Percentiles rank a stretch among this genome's conserved stretches.
Conservation (phyloP, 2,329 filamentous ascomycete species). For the Colletotrichum orchidophilum region DNA sequence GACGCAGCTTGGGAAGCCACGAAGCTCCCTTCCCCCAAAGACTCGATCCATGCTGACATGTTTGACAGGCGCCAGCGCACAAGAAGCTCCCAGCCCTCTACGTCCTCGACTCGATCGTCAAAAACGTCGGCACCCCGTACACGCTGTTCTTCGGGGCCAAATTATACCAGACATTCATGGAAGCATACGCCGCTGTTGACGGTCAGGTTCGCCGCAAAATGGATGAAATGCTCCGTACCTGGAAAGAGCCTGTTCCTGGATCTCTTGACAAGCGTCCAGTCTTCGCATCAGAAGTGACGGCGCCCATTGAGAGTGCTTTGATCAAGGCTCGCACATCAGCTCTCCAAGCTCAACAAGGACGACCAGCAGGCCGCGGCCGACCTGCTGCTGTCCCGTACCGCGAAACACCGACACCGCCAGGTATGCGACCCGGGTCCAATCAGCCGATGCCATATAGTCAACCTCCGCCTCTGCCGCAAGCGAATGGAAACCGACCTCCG, state of each 20-base stretch:
- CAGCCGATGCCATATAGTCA: conserved; percentile 44
- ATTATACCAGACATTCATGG: conserved; percentile 95
- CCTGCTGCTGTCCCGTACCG: conserved; percentile 65
- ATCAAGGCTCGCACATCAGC: conserved; percentile 76
- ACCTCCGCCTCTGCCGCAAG: conserved; percentile 48
- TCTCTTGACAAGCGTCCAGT: conserved; percentile 93
- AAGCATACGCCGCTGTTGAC: conserved; percentile 91
- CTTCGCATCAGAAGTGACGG: conserved; percentile 86
- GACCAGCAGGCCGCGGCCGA: conserved; percentile 20
- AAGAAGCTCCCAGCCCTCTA: conserved; percentile 97
- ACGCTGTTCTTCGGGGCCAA: conserved; percentile 93
- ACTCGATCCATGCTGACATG: conserved; percentile 47
- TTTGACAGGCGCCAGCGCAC: conserved; percentile 77
- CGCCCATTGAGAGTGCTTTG: conserved; percentile 92
- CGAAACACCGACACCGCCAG: conserved; percentile 79
- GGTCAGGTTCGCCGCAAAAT: conserved; percentile 84
- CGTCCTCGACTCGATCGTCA: conserved; percentile 96
- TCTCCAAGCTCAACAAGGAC: conserved; percentile 62
- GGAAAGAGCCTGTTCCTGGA: conserved; percentile 96
- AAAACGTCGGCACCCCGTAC: conserved; percentile 98
- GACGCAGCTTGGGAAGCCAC: neutral
- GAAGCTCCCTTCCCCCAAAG: neutral
- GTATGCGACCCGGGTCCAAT: conserved; percentile 48
- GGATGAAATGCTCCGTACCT: conserved; percentile 97
- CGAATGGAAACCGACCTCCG: conserved; percentile 40